Evolutionary conservation across 2,329 filamentous ascomycete species (phyloP).

Genomic region (Westerdykella sp.): DNA sequence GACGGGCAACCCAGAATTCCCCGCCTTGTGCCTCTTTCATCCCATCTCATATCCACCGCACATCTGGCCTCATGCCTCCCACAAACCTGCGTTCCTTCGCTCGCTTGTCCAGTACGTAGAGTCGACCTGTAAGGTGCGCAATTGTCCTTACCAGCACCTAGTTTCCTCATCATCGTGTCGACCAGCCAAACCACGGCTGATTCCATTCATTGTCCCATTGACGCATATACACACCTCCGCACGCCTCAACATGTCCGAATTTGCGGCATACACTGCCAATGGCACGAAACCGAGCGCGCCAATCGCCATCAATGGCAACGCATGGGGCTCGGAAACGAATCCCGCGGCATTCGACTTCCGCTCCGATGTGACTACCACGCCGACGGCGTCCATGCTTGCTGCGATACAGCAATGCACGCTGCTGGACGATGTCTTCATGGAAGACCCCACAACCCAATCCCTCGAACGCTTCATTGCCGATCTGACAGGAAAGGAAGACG

Average conservation of each 20-base stretch:
- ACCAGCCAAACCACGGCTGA: conserved; percentile 4
- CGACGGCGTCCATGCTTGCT: conserved; percentile 63
- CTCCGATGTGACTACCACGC: conserved; percentile 39
- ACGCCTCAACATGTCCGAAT: conserved; percentile 25
- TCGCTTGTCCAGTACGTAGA: conserved; percentile 28
- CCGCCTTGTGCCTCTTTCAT: neutral
- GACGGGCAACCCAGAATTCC: too few species aligned
- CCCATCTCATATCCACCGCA: neutral
- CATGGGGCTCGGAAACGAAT: conserved; percentile 41
- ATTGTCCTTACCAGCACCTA: conserved; percentile 25
- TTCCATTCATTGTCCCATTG: conserved; percentile 6
- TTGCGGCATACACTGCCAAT: conserved; percentile 26
- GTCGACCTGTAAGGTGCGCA: conserved; percentile 13
- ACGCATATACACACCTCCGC: conserved; percentile 13
- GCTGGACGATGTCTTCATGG: conserved; percentile 75
- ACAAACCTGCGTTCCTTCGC: conserved; percentile 12
- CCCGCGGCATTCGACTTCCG: conserved; percentile 53
- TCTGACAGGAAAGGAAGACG: conserved; percentile 68
- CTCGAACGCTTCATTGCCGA: conserved; percentile 69
- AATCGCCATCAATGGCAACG: conserved; percentile 15
- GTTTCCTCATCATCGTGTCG: conserved; percentile 7
- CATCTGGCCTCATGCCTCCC: conserved; percentile 20
- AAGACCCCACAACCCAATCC: conserved; percentile 70
- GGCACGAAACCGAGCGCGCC: conserved; percentile 12
- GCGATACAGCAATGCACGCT: conserved; percentile 70